phyloP scores from a whole-genome alignment of 177 flowering plant species.

The Vitis hybrid region DNA sequence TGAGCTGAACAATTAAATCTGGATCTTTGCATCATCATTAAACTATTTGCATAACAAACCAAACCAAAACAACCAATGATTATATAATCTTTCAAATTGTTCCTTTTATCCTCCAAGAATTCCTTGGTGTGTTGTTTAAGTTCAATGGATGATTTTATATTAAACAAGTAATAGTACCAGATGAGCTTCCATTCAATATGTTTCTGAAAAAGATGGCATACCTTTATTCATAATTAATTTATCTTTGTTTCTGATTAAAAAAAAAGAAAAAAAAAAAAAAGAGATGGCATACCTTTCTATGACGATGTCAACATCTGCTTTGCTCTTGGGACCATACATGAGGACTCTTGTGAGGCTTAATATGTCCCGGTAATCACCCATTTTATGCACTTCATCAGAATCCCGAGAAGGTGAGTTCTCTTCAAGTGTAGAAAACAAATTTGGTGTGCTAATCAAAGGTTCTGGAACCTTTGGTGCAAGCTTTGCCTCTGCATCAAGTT shows the following conservation, averaged over 20 bases:
- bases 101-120: not conserved
- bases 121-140: not conserved
- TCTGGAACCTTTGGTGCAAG: constrained; percentile 27
- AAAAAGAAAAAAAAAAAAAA: not conserved
- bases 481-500: constrained; percentile 52
- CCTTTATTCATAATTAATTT: not conserved
- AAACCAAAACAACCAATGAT: not conserved
- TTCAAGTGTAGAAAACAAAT: constrained; percentile 19
- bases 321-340: constrained; percentile 80
- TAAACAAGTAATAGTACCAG: too few species aligned
- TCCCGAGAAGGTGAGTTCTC: constrained; percentile 29
- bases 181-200: not conserved
- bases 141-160: not conserved
- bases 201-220: not conserved
- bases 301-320: constrained; percentile 72
- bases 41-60: not conserved
- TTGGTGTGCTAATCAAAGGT: constrained; percentile 15
- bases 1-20: not conserved
- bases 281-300: constrained; percentile 64
- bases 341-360: constrained; percentile 92
- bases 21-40: too few species aligned
- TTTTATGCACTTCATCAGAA: constrained; percentile 53
- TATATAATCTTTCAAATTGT: not conserved
- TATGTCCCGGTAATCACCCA: constrained; percentile 89
- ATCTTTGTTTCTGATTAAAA: too few species aligned